Percentiles rank a stretch among this genome's conserved stretches.
Conservation (phyloP, 768 basidiomycete genomes). For the Tricholoma bakamatsutake region DNA sequence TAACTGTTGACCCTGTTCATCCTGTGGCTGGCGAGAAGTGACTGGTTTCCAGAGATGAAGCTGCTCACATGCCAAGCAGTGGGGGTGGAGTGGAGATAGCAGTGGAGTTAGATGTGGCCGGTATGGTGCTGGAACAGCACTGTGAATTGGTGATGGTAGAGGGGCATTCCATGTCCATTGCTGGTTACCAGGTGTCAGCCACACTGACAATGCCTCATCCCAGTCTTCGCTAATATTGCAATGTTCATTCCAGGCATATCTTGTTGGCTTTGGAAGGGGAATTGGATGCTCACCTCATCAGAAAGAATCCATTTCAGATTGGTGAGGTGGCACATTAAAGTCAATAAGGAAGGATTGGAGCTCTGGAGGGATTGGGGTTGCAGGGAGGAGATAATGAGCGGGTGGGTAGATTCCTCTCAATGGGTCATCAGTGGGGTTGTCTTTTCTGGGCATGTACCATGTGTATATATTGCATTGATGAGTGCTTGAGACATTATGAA, state of each 20-base stretch:
- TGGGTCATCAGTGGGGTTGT: constrained; percentile 10
- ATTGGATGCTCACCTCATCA: too few species aligned
- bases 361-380: neutral
- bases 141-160: neutral
- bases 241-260: too few species aligned
- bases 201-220: too few species aligned
- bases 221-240: too few species aligned
- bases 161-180: neutral
- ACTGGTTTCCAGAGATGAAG: constrained; percentile 19
- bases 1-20: neutral
- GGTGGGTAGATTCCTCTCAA: too few species aligned
- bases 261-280: neutral
- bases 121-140: neutral
- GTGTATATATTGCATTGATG: too few species aligned
- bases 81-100: too few species aligned
- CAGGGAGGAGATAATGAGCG: constrained; percentile 22
- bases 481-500: too few species aligned
- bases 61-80: constrained; percentile 14
- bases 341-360: neutral
- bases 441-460: too few species aligned
- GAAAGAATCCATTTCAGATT: too few species aligned
- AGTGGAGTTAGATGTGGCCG: too few species aligned
- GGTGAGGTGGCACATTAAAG: neutral
- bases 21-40: neutral
- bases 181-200: neutral